phyloP scores from a whole-genome alignment of 352 stramenopile species.

The Thraustotheca clavata region DNA sequence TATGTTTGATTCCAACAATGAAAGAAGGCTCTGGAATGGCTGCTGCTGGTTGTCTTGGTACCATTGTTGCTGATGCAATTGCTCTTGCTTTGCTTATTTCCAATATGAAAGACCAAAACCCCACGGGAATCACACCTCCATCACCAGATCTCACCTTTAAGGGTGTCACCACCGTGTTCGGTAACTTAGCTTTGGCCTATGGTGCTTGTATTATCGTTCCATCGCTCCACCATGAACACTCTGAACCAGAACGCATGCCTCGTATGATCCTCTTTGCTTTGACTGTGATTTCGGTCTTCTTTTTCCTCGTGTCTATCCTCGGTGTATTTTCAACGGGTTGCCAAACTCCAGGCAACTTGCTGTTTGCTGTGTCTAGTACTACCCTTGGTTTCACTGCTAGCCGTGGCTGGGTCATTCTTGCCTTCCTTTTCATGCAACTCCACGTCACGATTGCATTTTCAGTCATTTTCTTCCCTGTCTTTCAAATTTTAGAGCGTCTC shows the following conservation, averaged over 20 bases:
- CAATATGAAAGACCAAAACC: conserved; percentile 38
- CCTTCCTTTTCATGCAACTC: conserved; percentile 19
- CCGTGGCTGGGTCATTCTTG: conserved; percentile 8
- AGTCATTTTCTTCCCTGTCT: conserved; percentile 21
- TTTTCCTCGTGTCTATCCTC: conserved; percentile 47
- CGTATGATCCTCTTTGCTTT: conserved; percentile 8
- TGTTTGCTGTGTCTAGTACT: conserved; percentile 21
- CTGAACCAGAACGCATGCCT: conserved; percentile 14
- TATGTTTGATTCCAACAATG: conserved; percentile 50
- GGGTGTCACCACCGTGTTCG: conserved; percentile 42
- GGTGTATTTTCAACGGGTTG: conserved; percentile 59
- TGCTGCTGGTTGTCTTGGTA: conserved; percentile 48
- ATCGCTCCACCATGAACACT: conserved; percentile 15
- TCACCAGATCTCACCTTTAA: conserved; percentile 40
- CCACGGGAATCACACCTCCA: conserved; percentile 19
- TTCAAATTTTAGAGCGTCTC: conserved; percentile 20
- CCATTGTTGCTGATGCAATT: conserved; percentile 49
- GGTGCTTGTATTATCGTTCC: conserved; percentile 22
- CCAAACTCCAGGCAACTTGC: conserved; percentile 59
- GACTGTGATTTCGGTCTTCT: conserved; percentile 24
- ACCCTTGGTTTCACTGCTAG: conserved; percentile 15
- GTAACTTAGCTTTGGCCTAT: conserved; percentile 20
- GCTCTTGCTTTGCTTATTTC: conserved; percentile 38
- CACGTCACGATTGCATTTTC: conserved; percentile 22
- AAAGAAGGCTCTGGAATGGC: conserved; percentile 52